A percentile compares a stretch with the other conserved stretches of the same genome.
phyloP scores from a whole-genome alignment of 768 basidiomycete genomes.

The Pleurotus platypus region DNA sequence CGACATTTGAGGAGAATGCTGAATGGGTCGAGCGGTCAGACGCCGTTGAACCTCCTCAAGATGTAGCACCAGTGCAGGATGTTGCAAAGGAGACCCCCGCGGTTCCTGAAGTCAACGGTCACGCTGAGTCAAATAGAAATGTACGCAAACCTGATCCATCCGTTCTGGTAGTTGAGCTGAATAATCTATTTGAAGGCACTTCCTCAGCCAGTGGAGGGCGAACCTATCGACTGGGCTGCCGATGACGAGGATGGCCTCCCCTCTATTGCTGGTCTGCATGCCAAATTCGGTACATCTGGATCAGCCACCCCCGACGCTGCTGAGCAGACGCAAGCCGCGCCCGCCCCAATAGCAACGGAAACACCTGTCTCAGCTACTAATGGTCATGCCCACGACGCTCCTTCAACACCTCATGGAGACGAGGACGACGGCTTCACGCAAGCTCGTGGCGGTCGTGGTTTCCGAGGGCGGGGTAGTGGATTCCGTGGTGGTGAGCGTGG shows the following conservation, averaged over 20 bases:
- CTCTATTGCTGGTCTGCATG: slow-evolving; percentile 72
- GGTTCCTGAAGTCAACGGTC: slow-evolving; percentile 9
- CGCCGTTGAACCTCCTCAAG: slow-evolving; percentile 16
- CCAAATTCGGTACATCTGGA: slow-evolving; percentile 72
- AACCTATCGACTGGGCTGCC: slow-evolving; percentile 77
- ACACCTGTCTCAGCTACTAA: slow-evolving; percentile 23
- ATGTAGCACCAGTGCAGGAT: slow-evolving; percentile 10
- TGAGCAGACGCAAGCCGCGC: slow-evolving; percentile 26
- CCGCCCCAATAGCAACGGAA: slow-evolving; percentile 17
- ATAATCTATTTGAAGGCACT: slow-evolving; percentile 8
- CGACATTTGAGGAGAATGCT: slow-evolving; percentile 45
- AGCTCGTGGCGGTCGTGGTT: slow-evolving; percentile 46
- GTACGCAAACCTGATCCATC: slow-evolving; percentile 9
- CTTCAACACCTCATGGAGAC: slow-evolving; percentile 18
- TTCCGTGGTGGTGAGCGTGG: slow-evolving; percentile 25
- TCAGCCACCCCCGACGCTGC: slow-evolving; percentile 57
- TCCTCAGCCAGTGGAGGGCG: slow-evolving; percentile 18
- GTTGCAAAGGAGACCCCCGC: slow-evolving; percentile 5
- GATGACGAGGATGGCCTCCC: slow-evolving; percentile 79
- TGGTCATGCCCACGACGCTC: slow-evolving; percentile 20
- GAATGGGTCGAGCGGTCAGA: slow-evolving; percentile 58
- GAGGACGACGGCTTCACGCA: slow-evolving; percentile 67
- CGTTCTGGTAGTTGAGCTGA: no score
- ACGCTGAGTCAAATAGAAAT: slow-evolving; percentile 11
- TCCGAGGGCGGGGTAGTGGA: slow-evolving; percentile 25